These are phyloP conservation scores for Backusella morwellensis DNA, from an alignment of 192 early-diverging fungal species.

Conservation along the genomic window DNA sequence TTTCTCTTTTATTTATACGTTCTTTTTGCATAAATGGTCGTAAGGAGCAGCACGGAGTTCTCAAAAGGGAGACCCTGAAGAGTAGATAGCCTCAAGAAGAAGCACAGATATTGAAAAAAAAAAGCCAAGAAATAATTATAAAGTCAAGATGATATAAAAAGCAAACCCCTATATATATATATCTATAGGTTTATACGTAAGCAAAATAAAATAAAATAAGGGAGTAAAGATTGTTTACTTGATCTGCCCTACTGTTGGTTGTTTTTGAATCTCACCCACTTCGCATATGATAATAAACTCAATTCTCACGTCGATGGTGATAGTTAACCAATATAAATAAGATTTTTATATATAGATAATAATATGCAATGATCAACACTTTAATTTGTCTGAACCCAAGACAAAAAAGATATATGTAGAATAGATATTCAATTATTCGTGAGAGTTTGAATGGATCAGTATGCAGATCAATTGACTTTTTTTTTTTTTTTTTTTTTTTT, in stretches of 20 bases:
- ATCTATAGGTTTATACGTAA: not conserved
- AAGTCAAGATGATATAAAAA: not conserved
- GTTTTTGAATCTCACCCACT: slow-evolving; percentile 10
- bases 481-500: not conserved
- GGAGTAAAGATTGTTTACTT: not conserved
- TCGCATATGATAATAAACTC: not conserved
- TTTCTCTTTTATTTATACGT: not conserved
- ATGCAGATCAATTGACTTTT: slow-evolving; percentile 14
- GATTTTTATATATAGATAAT: not conserved
- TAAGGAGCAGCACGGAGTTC: not conserved
- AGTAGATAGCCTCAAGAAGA: not conserved
- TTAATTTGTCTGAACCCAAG: not conserved
- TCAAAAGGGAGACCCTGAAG: not conserved
- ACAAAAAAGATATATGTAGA: not conserved
- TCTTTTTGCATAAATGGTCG: not conserved
- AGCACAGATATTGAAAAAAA: not conserved
- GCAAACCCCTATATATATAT: not conserved
- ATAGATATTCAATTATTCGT: not conserved
- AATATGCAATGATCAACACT: not conserved
- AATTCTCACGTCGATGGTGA: not conserved
- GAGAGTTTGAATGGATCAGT: not conserved
- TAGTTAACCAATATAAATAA: not conserved
- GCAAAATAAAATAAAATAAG: not conserved
- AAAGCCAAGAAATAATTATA: not conserved
- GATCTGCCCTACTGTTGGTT: not conserved